Evolutionary conservation across 345 rosid genomes (phyloP), one percentile per base, ranked within the genome.

Genomic region (Salix brachista): DNA sequence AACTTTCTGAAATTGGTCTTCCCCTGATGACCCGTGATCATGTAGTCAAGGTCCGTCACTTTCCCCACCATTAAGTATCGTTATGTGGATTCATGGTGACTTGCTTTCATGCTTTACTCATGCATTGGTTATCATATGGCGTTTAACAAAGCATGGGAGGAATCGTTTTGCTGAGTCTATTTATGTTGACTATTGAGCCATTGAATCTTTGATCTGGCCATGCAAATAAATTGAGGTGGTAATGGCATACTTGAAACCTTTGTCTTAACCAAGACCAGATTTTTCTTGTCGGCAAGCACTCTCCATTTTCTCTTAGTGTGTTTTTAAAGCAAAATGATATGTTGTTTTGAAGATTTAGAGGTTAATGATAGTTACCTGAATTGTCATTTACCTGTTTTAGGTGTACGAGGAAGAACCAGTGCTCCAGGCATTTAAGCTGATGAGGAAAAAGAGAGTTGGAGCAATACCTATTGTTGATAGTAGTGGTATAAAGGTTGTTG

Each of bases 371-470:
- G 34, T 42, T 54, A 34, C 52, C 50, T 28, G 64, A 74, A 50
- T 42, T 18, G 21, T 74, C 19, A 13, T 32, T 41, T 71, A 8
- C 74, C 28, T 78, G 70, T 68, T 78, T 78, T 73, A 96, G 99
- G 92, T 93, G 76, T 80, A 91, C 1, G 98, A 91, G 73, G 88
- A 93, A 50, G 98, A 96, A 75, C 97, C 99, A n/a, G 99, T 96
- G 85, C 96, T 96, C 72, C 97, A 93, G 81, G 99, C 94, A 17
- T 96, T 96, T 77, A 94, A 94, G 87, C 77, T 93, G 75, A 92
- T 93, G 99, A 87, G 98, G 85, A 90, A 89, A 87, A 86, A 76
- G 79, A 86, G 84, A 76, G 78, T 93, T 28, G 98, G 98, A 75
- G 99, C 95, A 14, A 69, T 96, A 69, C 99, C 97, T 8, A 94